Conservation (phyloP, 805 yeast species). For the Dipodascus albidus region DNA sequence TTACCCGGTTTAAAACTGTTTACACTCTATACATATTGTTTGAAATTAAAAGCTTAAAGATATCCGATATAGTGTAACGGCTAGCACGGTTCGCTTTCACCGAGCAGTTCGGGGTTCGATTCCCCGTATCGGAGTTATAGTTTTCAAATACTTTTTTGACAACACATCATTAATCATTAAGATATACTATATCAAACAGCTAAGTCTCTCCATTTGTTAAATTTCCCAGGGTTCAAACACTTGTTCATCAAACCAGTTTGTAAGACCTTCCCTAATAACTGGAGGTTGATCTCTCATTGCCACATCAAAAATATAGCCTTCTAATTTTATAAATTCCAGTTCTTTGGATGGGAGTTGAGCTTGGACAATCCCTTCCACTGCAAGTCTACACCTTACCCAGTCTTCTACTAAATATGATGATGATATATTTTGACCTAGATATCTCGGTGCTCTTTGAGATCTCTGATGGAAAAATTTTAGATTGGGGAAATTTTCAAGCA, state of each 20-base stretch:
- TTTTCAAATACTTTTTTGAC: neutral
- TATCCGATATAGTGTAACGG: constrained; percentile 73
- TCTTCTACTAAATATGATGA: constrained; percentile 7
- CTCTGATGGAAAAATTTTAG: constrained; percentile 3
- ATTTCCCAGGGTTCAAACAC: constrained; percentile 1
- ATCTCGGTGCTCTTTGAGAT: constrained; percentile 2
- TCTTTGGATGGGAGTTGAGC: constrained; percentile 2
- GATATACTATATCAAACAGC: too few species aligned
- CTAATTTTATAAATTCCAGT: constrained; percentile 9
- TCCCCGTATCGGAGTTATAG: constrained; percentile 20
- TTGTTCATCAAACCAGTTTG: constrained; percentile 8
- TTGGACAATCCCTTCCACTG: constrained; percentile 4
- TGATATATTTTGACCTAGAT: constrained; percentile 10
- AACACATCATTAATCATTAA: neutral
- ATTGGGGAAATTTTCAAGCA: constrained; percentile 4
- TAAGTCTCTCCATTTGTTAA: too few species aligned
- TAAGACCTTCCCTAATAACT: constrained; percentile 10
- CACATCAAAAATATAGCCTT: constrained; percentile 9
- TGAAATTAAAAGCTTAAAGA: neutral
- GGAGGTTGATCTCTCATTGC: neutral
- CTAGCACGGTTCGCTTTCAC: constrained; percentile 74
- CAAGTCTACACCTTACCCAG: constrained; percentile 5
- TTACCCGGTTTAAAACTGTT: neutral
- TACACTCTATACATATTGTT: neutral
- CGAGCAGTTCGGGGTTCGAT: constrained; percentile 38